Evolutionary conservation across 140 eudicot species (phyloP), one percentile per base, ranked within the genome.

Genomic region (Erigeron philadelphicus): DNA sequence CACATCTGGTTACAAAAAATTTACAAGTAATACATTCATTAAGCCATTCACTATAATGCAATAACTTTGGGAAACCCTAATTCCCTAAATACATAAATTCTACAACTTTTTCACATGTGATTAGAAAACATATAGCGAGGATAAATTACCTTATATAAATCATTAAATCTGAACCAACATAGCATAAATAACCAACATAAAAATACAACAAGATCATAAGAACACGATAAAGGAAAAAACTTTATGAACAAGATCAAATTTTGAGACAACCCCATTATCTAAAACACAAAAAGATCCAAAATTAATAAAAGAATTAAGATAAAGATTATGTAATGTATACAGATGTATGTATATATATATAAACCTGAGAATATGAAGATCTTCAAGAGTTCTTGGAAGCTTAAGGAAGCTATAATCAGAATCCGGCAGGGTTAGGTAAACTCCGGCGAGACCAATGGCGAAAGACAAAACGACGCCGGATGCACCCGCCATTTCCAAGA

Each of bases 371-470:
- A 88, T 82, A 65, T 84, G 90, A 54, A 91, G 83, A 75, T 91
- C 97, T 76, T 84, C 75, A 54, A 91, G 84, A 35, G 83, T 81
- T 50, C 81, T 90, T 19, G 97, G 97, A 71, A 91, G 87, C 84
- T 88, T 91, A 47, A 91, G 89, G 68, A 91, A 91, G 72, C 89
- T 88, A 72, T 91, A 91, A 85, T 91, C 97, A 23, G 96, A 88
- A 45, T 82, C 88, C 45, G 97, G 96, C 85, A 88, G 72, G 57
- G 97, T 90, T 35, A 88, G 78, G 71, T 90, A 90, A 59, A 90
- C 88, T 68, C 83, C 85, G 52, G 77, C 25, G 69, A 91, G 89
- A 72, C 90, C 89, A 5, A 84, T 62, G 49, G 55, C 83, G 61
- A 81, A 88, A 8, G 79, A 81, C 76, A 81, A 49, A 42, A 89